Evolutionary conservation across 2,329 filamentous ascomycete genomes (phyloP).

Genomic region (Hysterium pulicare): DNA sequence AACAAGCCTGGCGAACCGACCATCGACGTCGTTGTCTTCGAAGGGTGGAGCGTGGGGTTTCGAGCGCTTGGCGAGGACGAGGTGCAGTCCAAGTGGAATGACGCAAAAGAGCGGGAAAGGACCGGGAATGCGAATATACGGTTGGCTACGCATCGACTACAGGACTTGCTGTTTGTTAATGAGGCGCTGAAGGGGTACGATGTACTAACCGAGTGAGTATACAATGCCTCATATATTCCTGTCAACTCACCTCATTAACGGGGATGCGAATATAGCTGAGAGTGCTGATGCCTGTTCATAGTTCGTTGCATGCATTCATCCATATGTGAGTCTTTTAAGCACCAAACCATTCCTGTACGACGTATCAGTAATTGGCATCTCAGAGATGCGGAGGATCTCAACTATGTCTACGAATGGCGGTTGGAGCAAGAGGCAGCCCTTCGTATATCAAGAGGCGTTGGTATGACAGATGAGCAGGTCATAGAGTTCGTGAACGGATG

Average conservation of each 20-base stretch:
- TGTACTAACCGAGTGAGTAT: slow-evolving; percentile 51
- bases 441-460: slow-evolving; percentile 60
- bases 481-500: slow-evolving; percentile 64
- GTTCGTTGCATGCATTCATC: slow-evolving; percentile 57
- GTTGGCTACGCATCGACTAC: slow-evolving; percentile 50
- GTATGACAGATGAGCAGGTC: slow-evolving; percentile 78
- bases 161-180: slow-evolving; percentile 57
- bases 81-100: slow-evolving; percentile 51
- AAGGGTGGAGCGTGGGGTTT: slow-evolving; percentile 89
- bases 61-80: slow-evolving; percentile 55
- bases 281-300: slow-evolving; percentile 19
- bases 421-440: slow-evolving; percentile 71
- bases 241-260: neutral
- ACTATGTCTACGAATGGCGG: slow-evolving; percentile 80
- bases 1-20: slow-evolving; percentile 52
- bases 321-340: slow-evolving; percentile 55
- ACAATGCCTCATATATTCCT: neutral
- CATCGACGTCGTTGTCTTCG: slow-evolving; percentile 67
- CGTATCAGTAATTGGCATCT: neutral
- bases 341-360: no score
- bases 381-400: slow-evolving; percentile 63
- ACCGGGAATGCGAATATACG: slow-evolving; percentile 40
- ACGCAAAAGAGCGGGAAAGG: slow-evolving; percentile 52
- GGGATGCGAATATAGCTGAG: neutral
- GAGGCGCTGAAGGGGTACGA: slow-evolving; percentile 55